These are phyloP conservation scores for Rhizopogon roseolus DNA, from an alignment of 768 basidiomycete species.

Conservation along the genomic window DNA sequence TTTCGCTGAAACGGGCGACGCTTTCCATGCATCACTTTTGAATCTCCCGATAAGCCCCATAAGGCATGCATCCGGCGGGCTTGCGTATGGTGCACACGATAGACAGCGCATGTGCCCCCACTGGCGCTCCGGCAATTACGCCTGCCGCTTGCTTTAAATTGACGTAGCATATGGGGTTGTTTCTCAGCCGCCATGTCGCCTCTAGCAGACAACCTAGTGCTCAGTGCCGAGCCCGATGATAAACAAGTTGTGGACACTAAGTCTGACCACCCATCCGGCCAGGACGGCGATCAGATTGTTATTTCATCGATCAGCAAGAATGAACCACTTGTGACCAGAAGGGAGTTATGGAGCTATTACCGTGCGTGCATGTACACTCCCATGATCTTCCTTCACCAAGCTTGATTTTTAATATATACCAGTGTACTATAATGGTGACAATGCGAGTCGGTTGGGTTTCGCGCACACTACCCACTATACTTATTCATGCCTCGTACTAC, in stretches of 20 bases:
- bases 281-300: constrained; percentile 18
- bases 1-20: too few species aligned
- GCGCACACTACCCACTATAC: neutral
- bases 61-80: neutral
- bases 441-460: constrained; percentile 36
- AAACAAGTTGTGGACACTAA: constrained; percentile 8
- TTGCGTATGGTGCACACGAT: neutral
- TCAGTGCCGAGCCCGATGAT: neutral
- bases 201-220: constrained; percentile 1
- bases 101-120: neutral
- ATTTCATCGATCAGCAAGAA: constrained; percentile 39
- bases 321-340: constrained; percentile 68
- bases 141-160: neutral
- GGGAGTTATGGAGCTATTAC: constrained; percentile 80
- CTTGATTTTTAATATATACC: too few species aligned
- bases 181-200: constrained; percentile 10
- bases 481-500: neutral
- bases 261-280: constrained; percentile 3
- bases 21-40: too few species aligned
- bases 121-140: neutral
- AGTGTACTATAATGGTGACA: constrained; percentile 85
- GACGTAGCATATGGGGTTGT: neutral
- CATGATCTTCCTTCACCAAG: neutral
- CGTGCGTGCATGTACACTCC: constrained; percentile 33
- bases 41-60: neutral